phyloP scores from a whole-genome alignment of 2,329 filamentous ascomycete genomes.

The Colletotrichum caudatum region DNA sequence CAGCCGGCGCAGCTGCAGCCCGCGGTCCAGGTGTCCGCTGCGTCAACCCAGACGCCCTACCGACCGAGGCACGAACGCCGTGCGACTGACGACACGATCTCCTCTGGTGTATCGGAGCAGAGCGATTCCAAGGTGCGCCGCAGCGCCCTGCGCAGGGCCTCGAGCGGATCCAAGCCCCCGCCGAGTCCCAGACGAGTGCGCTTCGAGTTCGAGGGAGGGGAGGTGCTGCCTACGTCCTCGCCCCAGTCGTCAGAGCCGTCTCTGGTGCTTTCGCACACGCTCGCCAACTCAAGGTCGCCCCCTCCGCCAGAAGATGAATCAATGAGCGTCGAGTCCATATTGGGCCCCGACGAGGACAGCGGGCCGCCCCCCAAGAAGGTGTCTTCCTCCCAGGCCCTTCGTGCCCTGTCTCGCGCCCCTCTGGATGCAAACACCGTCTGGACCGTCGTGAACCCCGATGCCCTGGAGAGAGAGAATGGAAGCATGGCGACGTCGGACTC shows the following conservation, averaged over 20 bases:
- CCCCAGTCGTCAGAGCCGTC: slow-evolving; percentile 57
- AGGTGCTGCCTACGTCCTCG: slow-evolving; percentile 71
- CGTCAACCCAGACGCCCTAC: slow-evolving; percentile 41
- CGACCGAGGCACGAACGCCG: slow-evolving; percentile 54
- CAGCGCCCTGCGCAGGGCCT: slow-evolving; percentile 70
- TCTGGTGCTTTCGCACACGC: slow-evolving; percentile 46
- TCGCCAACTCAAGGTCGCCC: slow-evolving; percentile 44
- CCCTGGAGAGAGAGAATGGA: slow-evolving; percentile 35
- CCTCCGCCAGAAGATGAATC: slow-evolving; percentile 46
- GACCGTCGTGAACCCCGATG: slow-evolving; percentile 58
- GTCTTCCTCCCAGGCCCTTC: slow-evolving; percentile 66
- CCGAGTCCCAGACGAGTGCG: slow-evolving; percentile 72
- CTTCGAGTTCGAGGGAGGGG: slow-evolving; percentile 70
- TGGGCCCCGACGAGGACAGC: slow-evolving; percentile 55
- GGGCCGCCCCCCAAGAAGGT: slow-evolving; percentile 63
- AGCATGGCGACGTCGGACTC: slow-evolving; percentile 35
- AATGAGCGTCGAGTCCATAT: slow-evolving; percentile 48
- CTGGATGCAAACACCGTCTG: slow-evolving; percentile 65
- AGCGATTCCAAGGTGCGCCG: slow-evolving; percentile 63
- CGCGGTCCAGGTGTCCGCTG: slow-evolving; percentile 21
- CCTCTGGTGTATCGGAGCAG: slow-evolving; percentile 65
- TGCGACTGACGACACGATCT: slow-evolving; percentile 61
- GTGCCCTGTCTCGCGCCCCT: slow-evolving; percentile 63
- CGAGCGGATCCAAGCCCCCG: slow-evolving; percentile 60
- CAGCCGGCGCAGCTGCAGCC: slow-evolving; percentile 7